Percentiles rank a stretch among this genome's conserved stretches.
phyloP scores from a whole-genome alignment of 2,329 filamentous ascomycete species.

The Neurospora sp. region DNA sequence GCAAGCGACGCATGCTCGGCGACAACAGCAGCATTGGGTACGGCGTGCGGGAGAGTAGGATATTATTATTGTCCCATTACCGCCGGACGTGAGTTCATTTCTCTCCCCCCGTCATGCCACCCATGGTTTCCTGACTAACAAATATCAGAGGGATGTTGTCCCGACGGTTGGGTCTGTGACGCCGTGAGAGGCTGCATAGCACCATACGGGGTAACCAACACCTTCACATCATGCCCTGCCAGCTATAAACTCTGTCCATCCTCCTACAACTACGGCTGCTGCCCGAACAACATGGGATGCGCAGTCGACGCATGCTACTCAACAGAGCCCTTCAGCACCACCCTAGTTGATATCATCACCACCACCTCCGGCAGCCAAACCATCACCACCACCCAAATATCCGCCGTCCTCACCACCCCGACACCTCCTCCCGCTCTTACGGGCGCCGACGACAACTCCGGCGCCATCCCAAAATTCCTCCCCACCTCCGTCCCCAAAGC shows the following conservation, averaged over 20 bases:
- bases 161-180: slow-evolving; percentile 35
- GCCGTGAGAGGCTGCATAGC: slow-evolving; percentile 29
- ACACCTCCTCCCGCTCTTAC: slow-evolving; percentile 22
- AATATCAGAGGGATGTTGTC: slow-evolving; percentile 32
- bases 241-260: slow-evolving; percentile 39
- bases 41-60: slow-evolving; percentile 9
- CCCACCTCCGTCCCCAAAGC: slow-evolving; percentile 35
- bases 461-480: slow-evolving; percentile 31
- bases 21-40: slow-evolving; percentile 14
- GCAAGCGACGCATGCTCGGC: slow-evolving; percentile 16
- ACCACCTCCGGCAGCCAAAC: slow-evolving; percentile 32
- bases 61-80: slow-evolving; percentile 11
- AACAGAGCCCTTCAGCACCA: slow-evolving; percentile 35
- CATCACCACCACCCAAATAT: slow-evolving; percentile 30
- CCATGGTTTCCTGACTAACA: not conserved
- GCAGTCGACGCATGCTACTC: slow-evolving; percentile 37
- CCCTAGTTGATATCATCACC: slow-evolving; percentile 33
- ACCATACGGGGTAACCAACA: slow-evolving; percentile 29
- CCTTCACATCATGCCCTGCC: slow-evolving; percentile 32
- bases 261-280: slow-evolving; percentile 44
- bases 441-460: slow-evolving; percentile 16
- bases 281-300: slow-evolving; percentile 39
- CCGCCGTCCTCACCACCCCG: slow-evolving; percentile 31
- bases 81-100: slow-evolving; percentile 10
- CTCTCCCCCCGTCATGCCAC: not conserved